Conservation (phyloP, 2,329 filamentous ascomycete species). For the Aureobasidium sp. region DNA sequence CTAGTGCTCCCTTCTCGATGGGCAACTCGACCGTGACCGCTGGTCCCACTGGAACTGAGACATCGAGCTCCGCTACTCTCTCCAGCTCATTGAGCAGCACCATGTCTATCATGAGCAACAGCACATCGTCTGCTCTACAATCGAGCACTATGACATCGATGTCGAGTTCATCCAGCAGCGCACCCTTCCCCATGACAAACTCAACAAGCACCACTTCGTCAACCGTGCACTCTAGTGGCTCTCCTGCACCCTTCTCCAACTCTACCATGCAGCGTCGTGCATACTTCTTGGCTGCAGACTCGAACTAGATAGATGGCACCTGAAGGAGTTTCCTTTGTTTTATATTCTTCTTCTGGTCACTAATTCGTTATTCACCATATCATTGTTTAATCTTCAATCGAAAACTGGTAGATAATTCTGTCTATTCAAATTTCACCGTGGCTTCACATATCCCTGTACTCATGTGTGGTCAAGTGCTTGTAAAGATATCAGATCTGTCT, state of each 20-base stretch:
- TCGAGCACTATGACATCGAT: not conserved
- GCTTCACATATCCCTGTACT: too few relatives aligned
- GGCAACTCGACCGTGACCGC: not conserved
- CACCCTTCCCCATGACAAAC: not conserved
- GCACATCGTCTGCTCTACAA: not conserved
- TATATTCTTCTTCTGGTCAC: not conserved
- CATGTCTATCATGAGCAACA: not conserved
- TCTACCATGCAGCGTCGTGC: not conserved
- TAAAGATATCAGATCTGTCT: too few relatives aligned
- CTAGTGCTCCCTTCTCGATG: not conserved
- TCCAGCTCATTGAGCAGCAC: not conserved
- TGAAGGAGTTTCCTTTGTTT: not conserved
- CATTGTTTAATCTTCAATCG: too few relatives aligned
- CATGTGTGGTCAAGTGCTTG: too few relatives aligned
- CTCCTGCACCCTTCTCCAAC: not conserved
- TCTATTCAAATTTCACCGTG: too few relatives aligned
- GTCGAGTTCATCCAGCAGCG: not conserved
- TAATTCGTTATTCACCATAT: too few relatives aligned
- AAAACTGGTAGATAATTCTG: too few relatives aligned
- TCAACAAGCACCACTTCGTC: not conserved
- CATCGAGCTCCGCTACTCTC: not conserved
- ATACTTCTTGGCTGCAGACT: not conserved
- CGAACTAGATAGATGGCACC: not conserved
- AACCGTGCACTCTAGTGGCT: not conserved
- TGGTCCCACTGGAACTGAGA: not conserved